Conservation (phyloP, 495 filamentous ascomycete species). For the Xylaria cubensis region DNA sequence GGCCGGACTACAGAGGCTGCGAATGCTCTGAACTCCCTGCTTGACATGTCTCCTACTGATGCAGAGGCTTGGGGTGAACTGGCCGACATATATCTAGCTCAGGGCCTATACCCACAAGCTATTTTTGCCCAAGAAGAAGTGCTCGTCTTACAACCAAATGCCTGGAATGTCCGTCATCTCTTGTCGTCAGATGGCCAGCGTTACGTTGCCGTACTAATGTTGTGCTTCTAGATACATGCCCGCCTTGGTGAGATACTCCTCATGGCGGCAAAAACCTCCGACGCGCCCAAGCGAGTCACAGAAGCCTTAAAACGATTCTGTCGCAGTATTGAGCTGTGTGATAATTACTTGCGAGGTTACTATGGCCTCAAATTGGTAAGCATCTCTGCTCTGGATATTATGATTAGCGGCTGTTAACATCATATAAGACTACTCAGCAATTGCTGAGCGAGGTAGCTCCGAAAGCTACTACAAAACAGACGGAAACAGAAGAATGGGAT, state of each 20-base stretch:
- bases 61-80: slow-evolving; percentile 95
- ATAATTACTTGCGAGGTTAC: slow-evolving; percentile 88
- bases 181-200: neutral
- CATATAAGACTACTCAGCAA: slow-evolving; percentile 47
- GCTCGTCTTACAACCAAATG: slow-evolving; percentile 84
- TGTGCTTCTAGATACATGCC: slow-evolving; percentile 73
- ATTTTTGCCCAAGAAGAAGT: slow-evolving; percentile 92
- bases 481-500: slow-evolving; percentile 48
- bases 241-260: slow-evolving; percentile 83
- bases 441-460: slow-evolving; percentile 41
- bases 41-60: slow-evolving; percentile 87
- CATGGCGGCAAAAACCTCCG: slow-evolving; percentile 62
- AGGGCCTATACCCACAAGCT: slow-evolving; percentile 79
- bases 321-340: slow-evolving; percentile 90
- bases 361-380: slow-evolving; percentile 87
- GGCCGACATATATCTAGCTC: slow-evolving; percentile 78
- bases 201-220: slow-evolving; percentile 35
- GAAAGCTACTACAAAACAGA: slow-evolving; percentile 42
- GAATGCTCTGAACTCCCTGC: slow-evolving; percentile 70
- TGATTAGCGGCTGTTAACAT: slow-evolving; percentile 14
- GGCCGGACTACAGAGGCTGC: slow-evolving; percentile 74
- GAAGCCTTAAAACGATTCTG: slow-evolving; percentile 84
- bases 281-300: slow-evolving; percentile 59
- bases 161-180: slow-evolving; percentile 80
- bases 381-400: slow-evolving; percentile 24